phyloP scores from a whole-genome alignment of 257 asterid genomes.

The Schizonepeta tenuifolia region DNA sequence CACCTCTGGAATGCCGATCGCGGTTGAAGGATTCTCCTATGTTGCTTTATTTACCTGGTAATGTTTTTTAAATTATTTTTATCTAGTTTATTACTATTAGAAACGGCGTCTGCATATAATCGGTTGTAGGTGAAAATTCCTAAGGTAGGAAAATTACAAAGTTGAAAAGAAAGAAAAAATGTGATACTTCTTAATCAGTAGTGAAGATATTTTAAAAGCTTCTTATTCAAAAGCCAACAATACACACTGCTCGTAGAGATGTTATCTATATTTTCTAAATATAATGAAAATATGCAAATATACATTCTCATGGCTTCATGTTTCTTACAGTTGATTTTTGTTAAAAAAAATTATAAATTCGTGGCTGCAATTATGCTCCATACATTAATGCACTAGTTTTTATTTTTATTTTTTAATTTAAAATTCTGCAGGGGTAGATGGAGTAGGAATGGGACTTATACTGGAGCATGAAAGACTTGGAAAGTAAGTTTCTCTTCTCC shows the following conservation, averaged over 20 bases:
- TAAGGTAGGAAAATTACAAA: neutral
- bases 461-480: slow-evolving; percentile 62
- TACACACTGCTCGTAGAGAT: neutral
- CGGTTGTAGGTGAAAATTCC: neutral
- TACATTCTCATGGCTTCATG: no score
- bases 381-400: neutral
- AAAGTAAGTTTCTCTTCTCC: slow-evolving; percentile 47
- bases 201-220: neutral
- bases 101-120: neutral
- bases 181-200: neutral
- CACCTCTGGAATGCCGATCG: slow-evolving; percentile 54
- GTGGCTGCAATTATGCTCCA: neutral
- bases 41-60: slow-evolving; percentile 81
- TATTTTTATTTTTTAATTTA: neutral
- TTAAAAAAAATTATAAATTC: neutral
- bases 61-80: neutral
- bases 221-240: neutral
- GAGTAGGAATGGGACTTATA: slow-evolving; percentile 73
- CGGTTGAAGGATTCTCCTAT: slow-evolving; percentile 53
- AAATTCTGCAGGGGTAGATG: slow-evolving; percentile 54
- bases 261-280: neutral
- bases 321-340: neutral
- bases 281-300: neutral
- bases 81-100: neutral
- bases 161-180: neutral